phyloP scores from a whole-genome alignment of 371 early-diverging fungal genomes.

The Mucor irregularis region DNA sequence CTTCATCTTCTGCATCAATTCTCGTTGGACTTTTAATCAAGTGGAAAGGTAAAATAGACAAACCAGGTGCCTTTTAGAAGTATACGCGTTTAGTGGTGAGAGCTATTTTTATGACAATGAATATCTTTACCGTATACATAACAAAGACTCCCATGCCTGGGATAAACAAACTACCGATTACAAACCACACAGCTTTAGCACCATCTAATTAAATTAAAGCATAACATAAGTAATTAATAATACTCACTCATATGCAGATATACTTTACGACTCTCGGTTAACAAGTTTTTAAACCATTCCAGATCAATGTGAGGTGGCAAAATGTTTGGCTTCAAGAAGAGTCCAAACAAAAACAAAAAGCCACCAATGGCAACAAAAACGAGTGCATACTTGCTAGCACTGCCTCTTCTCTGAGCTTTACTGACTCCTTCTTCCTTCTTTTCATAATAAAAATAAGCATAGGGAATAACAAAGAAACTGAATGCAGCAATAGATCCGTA shows the following conservation, averaged over 20 bases:
- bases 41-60: conserved; percentile 40
- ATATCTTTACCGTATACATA: conserved; percentile 46
- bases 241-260: background rate
- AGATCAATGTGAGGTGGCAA: conserved; percentile 38
- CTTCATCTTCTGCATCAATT: conserved; percentile 26
- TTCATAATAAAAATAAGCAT: conserved; percentile 58
- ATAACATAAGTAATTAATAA: background rate
- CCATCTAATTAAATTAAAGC: conserved; percentile 32
- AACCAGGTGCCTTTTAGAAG: conserved; percentile 53
- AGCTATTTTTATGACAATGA: background rate
- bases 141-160: conserved; percentile 51
- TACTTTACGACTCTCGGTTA: conserved; percentile 41
- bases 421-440: conserved; percentile 31
- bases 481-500: conserved; percentile 45
- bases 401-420: background rate
- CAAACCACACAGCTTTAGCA: conserved; percentile 53
- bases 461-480: conserved; percentile 50
- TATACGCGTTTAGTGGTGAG: no score
- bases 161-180: conserved; percentile 49
- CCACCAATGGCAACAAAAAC: conserved; percentile 28
- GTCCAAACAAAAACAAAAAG: conserved; percentile 36
- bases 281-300: conserved; percentile 43
- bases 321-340: conserved; percentile 35
- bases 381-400: conserved; percentile 37
- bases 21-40: conserved; percentile 31